Conservation (phyloP, 768 basidiomycete genomes). For the Leccinum longicurvipes region DNA sequence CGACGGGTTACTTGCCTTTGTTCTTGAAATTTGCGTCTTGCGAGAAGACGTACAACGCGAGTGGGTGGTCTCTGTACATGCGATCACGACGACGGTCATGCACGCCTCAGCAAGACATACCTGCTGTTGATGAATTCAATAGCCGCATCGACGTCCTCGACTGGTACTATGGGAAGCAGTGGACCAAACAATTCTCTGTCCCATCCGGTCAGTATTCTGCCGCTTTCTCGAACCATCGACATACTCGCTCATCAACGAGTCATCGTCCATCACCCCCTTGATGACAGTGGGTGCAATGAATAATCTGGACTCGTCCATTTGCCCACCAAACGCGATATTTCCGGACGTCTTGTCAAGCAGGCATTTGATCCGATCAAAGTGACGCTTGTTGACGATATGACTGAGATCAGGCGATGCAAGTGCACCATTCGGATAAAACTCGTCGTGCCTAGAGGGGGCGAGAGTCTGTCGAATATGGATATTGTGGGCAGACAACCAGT, state of each 20-base stretch:
- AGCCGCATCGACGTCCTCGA: conserved; percentile 68
- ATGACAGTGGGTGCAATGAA: conserved; percentile 77
- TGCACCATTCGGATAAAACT: conserved; percentile 43
- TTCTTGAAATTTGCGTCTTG: conserved; percentile 53
- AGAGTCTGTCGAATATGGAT: background rate
- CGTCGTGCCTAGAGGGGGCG: conserved; percentile 17
- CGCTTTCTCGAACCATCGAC: conserved; percentile 22
- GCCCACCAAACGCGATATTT: conserved; percentile 60
- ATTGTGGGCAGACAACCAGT: background rate
- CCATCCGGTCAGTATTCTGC: background rate
- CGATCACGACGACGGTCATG: background rate
- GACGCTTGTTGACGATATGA: conserved; percentile 51
- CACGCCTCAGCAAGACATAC: conserved; percentile 32
- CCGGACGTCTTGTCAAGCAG: conserved; percentile 69
- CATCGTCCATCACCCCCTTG: conserved; percentile 54
- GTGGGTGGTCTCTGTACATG: conserved; percentile 59
- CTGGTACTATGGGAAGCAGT: conserved; percentile 68
- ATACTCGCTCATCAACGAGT: conserved; percentile 76
- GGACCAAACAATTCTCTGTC: conserved; percentile 83
- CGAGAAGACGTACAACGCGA: conserved; percentile 77
- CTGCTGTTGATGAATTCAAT: conserved; percentile 62
- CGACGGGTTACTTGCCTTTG: conserved; percentile 44
- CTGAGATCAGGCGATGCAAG: conserved; percentile 41
- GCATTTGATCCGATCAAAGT: conserved; percentile 57
- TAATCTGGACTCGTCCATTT: conserved; percentile 50